These are phyloP conservation scores for Durusdinium trenchii DNA, from an alignment of 73 alveolate species.

Conservation along the genomic window DNA sequence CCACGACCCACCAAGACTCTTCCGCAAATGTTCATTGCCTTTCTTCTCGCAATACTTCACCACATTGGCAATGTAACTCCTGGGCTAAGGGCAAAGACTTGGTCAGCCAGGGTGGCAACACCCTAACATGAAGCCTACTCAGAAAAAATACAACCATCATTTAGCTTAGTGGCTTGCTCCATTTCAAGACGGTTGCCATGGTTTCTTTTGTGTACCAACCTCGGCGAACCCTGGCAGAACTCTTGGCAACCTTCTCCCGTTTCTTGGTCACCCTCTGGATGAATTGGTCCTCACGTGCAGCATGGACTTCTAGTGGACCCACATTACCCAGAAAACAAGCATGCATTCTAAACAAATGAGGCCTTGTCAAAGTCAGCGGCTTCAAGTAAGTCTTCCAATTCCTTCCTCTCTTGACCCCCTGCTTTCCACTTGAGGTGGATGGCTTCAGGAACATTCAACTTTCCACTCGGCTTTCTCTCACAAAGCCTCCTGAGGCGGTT, in stretches of 20 bases:
- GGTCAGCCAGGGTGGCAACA: neutral
- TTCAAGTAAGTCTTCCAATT: neutral
- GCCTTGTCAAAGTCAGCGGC: neutral
- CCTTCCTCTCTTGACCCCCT: neutral
- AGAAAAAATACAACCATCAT: neutral
- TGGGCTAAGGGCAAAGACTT: neutral
- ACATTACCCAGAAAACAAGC: neutral
- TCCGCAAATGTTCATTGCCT: neutral
- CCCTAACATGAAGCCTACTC: too few relatives aligned
- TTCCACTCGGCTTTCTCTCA: neutral
- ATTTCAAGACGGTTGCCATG: neutral
- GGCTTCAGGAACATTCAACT: neutral
- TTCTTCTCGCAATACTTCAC: constrained; percentile 16
- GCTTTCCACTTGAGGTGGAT: neutral
- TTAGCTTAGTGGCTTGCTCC: neutral
- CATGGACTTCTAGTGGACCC: neutral
- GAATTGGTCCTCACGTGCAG: neutral
- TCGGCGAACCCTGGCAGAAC: neutral
- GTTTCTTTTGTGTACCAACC: constrained; percentile 45
- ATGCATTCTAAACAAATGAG: neutral
- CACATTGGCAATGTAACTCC: neutral
- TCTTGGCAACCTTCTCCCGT: neutral
- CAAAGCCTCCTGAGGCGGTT: neutral
- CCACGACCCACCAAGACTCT: neutral
- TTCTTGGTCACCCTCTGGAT: neutral